phyloP scores from a whole-genome alignment of 2,329 filamentous ascomycete species.

The Cytospora chrysosperma region DNA sequence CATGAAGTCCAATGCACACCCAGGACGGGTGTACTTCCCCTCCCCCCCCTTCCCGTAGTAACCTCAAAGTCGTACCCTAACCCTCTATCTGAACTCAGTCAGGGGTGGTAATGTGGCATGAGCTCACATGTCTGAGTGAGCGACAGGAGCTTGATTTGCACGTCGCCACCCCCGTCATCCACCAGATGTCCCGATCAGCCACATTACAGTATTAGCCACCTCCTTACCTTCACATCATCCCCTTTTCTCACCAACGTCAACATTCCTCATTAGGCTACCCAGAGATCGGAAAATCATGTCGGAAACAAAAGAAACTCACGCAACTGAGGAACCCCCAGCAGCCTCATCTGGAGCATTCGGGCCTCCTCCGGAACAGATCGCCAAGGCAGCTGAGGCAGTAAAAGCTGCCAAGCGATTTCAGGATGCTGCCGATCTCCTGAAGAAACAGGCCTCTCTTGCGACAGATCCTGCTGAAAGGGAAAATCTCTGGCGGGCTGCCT shows the following conservation, averaged over 20 bases:
- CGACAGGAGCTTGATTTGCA: background rate
- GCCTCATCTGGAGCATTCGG: background rate
- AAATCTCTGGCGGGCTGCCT: constrained; percentile 19
- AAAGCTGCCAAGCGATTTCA: constrained; percentile 21
- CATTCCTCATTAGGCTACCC: background rate
- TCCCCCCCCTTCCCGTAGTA: too few relatives aligned
- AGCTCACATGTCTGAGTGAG: background rate
- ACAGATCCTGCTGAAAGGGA: constrained; percentile 20
- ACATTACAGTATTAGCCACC: background rate
- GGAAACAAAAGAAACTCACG: background rate
- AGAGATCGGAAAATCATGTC: background rate
- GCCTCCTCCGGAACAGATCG: background rate
- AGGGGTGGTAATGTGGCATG: background rate
- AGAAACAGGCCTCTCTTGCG: constrained; percentile 18
- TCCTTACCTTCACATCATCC: background rate
- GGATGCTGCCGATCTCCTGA: constrained; percentile 22
- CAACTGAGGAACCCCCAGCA: background rate
- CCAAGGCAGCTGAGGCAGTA: constrained; percentile 15
- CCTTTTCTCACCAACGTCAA: background rate
- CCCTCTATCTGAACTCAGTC: background rate
- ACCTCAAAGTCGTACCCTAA: background rate
- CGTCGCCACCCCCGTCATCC: background rate
- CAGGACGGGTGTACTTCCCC: too few relatives aligned
- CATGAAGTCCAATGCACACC: too few relatives aligned
- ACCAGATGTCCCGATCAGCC: background rate